Base-by-base conservation (phyloP, 2,329 filamentous ascomycete genomes). In the Aspergillus luchuensis region DNA sequence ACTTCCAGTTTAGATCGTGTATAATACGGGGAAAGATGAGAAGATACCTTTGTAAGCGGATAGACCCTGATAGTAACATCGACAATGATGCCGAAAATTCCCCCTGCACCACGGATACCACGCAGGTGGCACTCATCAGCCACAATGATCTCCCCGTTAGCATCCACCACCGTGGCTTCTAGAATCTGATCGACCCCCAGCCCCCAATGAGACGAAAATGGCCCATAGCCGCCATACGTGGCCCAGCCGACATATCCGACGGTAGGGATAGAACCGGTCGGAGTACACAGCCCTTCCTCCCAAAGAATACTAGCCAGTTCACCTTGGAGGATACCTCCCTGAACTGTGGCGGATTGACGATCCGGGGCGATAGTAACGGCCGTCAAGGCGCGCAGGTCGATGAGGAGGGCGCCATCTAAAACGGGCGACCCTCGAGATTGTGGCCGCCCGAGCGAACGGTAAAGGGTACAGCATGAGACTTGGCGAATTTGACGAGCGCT, bases 181-280 rank as follows among this genome's bases (percentile, higher is more conserved):
- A 79, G 41, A 15, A 79, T 77, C 62, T 79, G 73, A 57, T 79
- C 77, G 8, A 71, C 70, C 0, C 76, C 76, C 0, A 78, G 57
- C 3, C 77, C 77, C 56, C 66, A 71, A 2, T 53, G 47, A 0
- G 65, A 60, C 2, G 66, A 65, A 21, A 74, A 69, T 0, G 69
- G 63, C 2, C 76, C 77, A 58, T 78, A 78, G 1, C 76, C 76
- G 5, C 75, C 76, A 8, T 69, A 66, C 8, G 67, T 71, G 8
- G 72, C 70, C 76, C 77, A 79, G 1, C 75, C 73, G 1, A 72
- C 67, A 41, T 72, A 77, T 7, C 75, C 76, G 2, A 78, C 71
- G 10, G 45, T 38, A 0, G 62, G 50, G 2, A 65, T 58, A 1
- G 61, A 6, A 13, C 67, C 68, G 1, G 53, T 56, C 0, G 69